A percentile compares a stretch with the other conserved stretches of the same genome.
phyloP scores from a whole-genome alignment of 192 early-diverging fungal species.

The Backusella tuberculispora region DNA sequence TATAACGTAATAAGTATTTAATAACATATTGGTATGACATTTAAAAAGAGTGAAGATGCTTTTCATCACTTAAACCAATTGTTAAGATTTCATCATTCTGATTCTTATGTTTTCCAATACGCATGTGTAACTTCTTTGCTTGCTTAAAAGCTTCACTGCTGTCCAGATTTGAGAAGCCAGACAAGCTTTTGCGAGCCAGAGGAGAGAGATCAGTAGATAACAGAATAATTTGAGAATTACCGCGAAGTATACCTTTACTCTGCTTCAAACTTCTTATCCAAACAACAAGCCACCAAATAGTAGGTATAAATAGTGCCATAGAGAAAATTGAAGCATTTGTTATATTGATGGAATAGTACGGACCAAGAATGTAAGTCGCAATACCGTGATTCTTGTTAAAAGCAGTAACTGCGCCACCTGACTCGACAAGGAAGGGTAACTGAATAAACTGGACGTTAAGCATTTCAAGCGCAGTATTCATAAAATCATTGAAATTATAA shows the following conservation, averaged over 20 bases:
- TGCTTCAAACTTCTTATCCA: background rate
- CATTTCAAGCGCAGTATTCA: background rate
- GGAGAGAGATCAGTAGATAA: background rate
- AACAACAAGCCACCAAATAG: background rate
- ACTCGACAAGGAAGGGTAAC: background rate
- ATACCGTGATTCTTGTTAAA: background rate
- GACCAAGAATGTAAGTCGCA: background rate
- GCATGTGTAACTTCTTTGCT: slow-evolving; percentile 1
- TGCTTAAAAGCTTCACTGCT: background rate
- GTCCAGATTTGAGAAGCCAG: background rate
- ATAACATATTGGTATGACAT: too few species aligned
- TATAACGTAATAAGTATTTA: too few species aligned
- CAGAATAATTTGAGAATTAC: background rate
- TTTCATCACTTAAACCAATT: background rate
- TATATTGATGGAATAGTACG: background rate
- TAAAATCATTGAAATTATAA: background rate
- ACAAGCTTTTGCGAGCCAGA: background rate
- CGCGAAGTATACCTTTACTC: background rate
- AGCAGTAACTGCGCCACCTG: background rate
- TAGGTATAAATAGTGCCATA: background rate
- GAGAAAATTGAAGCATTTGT: background rate
- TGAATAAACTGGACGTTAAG: background rate
- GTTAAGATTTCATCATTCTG: background rate
- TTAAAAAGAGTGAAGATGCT: background rate
- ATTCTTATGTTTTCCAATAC: background rate